phyloP scores from a whole-genome alignment of 208 protist genomes.

The Trypanosoma caninum region DNA sequence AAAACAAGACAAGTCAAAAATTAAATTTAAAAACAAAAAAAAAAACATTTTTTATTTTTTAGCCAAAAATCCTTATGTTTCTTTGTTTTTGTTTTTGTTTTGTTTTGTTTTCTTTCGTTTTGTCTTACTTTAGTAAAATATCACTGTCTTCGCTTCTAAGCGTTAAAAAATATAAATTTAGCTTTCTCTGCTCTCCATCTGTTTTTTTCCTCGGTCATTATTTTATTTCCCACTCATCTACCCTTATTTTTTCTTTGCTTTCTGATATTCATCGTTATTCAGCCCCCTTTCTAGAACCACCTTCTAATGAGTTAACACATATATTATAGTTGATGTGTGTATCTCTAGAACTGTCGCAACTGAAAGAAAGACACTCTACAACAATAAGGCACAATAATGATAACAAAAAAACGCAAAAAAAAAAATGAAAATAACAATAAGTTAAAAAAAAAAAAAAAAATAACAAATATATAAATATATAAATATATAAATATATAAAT shows the following conservation, averaged over 20 bases:
- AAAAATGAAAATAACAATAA: conserved; percentile 19
- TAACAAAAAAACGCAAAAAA: no score
- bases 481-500: no score
- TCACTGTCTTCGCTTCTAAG: neutral
- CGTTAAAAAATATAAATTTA: neutral
- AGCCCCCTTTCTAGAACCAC: neutral
- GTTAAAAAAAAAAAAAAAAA: neutral
- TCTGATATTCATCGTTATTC: neutral
- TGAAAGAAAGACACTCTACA: no score
- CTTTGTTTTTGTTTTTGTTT: neutral
- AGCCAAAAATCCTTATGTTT: neutral
- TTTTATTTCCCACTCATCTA: neutral
- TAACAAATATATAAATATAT: neutral
- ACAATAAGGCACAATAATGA: no score
- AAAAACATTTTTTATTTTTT: neutral
- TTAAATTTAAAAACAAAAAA: neutral
- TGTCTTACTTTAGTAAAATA: conserved; percentile 1
- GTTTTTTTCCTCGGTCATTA: neutral
- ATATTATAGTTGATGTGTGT: no score
- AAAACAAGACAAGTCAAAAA: neutral
- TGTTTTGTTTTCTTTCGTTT: neutral
- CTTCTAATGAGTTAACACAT: no score
- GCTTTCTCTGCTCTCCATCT: neutral
- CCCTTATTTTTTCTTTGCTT: neutral
- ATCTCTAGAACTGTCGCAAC: no score